Conservation (phyloP, 2,329 filamentous ascomycete genomes). For the Ceratocystis eucalypticola region DNA sequence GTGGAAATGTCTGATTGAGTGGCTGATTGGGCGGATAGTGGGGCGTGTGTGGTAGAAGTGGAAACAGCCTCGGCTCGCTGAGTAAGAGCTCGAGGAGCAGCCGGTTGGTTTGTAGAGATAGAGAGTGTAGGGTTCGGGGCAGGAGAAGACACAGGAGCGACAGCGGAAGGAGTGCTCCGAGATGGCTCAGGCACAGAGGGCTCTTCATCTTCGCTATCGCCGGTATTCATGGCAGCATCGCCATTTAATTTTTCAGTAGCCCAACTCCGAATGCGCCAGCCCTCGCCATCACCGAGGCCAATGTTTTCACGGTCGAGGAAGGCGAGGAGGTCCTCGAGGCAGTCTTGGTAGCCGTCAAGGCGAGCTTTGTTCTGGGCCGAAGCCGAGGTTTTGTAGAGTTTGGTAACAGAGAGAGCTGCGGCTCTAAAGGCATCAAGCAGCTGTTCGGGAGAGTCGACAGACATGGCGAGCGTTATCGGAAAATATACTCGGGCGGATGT, state of each 20-base stretch:
- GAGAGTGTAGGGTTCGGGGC: constrained; percentile 14
- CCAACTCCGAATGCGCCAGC: constrained; percentile 47
- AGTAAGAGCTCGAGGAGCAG: constrained; percentile 23
- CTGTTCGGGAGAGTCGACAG: constrained; percentile 40
- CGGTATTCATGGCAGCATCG: constrained; percentile 38
- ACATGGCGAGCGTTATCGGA: constrained; percentile 21
- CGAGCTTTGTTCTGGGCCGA: constrained; percentile 62
- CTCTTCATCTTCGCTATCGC: constrained; percentile 54
- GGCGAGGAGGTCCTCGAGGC: constrained; percentile 72
- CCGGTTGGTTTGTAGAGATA: constrained; percentile 21
- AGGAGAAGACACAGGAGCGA: constrained; percentile 21
- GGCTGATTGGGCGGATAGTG: background rate
- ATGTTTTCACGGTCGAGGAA: constrained; percentile 75
- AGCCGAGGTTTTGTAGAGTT: constrained; percentile 85
- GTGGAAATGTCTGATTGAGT: constrained; percentile 12
- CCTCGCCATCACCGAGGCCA: constrained; percentile 67
- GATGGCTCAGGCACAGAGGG: constrained; percentile 34
- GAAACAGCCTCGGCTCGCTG: background rate
- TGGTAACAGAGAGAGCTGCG: constrained; percentile 86
- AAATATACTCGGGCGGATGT: background rate
- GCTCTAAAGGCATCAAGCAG: constrained; percentile 83
- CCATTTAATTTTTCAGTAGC: constrained; percentile 57
- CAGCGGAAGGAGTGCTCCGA: background rate
- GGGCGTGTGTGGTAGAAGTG: background rate
- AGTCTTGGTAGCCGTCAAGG: constrained; percentile 81